phyloP scores from a whole-genome alignment of 768 basidiomycete species.

The Trametopsis cervina region DNA sequence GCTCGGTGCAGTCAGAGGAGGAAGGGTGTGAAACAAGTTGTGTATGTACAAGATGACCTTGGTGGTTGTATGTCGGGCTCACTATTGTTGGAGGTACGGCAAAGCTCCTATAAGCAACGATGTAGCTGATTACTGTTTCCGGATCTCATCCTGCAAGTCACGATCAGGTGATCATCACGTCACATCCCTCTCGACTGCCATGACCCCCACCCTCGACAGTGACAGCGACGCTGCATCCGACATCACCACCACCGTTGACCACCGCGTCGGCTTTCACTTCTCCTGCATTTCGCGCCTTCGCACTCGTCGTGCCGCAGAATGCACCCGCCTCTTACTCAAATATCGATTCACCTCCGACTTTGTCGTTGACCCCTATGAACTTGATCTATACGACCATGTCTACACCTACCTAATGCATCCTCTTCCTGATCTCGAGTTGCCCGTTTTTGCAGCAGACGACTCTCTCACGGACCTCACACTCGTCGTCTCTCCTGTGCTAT shows the following conservation, averaged over 20 bases:
- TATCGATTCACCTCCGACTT: constrained; percentile 32
- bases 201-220: background rate
- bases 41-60: too few species aligned
- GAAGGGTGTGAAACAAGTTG: background rate
- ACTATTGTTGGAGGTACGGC: too few species aligned
- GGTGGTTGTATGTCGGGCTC: too few species aligned
- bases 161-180: background rate
- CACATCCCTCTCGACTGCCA: constrained; percentile 2
- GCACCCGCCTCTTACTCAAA: constrained; percentile 28
- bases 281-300: constrained; percentile 12
- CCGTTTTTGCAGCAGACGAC: constrained; percentile 29
- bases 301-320: background rate
- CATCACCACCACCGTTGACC: constrained; percentile 15
- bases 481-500: constrained; percentile 15
- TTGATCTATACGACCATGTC: constrained; percentile 21
- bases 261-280: constrained; percentile 21
- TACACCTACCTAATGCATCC: constrained; percentile 31
- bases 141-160: background rate
- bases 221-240: background rate
- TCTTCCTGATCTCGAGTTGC: constrained; percentile 35
- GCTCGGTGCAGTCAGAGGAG: background rate
- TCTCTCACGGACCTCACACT: constrained; percentile 25
- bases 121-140: background rate
- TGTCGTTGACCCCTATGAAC: constrained; percentile 40
- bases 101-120: too few species aligned